Conservation (phyloP, 192 early-diverging fungal genomes). For the Mortierella claussenii region DNA sequence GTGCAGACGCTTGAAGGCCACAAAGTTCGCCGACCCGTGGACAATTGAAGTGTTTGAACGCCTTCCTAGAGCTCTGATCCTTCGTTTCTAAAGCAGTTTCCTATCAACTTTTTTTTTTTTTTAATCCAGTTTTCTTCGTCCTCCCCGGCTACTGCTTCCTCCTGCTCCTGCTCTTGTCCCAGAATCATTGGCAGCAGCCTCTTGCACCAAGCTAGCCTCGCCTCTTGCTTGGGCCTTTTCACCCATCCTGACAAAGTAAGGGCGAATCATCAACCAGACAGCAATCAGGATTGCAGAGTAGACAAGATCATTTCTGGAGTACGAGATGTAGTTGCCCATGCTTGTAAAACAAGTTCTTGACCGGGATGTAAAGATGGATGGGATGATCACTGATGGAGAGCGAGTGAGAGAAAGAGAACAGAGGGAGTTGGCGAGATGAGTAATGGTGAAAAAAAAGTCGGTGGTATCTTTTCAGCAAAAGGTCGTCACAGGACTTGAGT, state of each 20-base stretch:
- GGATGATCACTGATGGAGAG: too few relatives aligned
- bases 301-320: constrained; percentile 39
- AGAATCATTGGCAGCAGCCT: constrained; percentile 26
- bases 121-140: constrained; percentile 43
- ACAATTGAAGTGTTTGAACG: too few relatives aligned
- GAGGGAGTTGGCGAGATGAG: too few relatives aligned
- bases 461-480: too few relatives aligned
- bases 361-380: constrained; percentile 3
- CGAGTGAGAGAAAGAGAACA: too few relatives aligned
- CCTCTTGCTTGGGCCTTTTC: constrained; percentile 30
- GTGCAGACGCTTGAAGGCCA: too few relatives aligned
- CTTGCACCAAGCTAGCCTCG: constrained; percentile 11
- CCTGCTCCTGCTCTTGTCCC: not conserved
- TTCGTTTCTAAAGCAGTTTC: too few relatives aligned
- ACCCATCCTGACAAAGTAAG: constrained; percentile 44
- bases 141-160: not conserved
- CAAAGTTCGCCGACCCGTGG: too few relatives aligned
- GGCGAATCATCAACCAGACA: constrained; percentile 38
- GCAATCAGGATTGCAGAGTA: constrained; percentile 41
- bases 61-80: too few relatives aligned
- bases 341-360: not conserved
- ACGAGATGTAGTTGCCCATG: constrained; percentile 49
- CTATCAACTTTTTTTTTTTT: too few relatives aligned
- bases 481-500: too few relatives aligned
- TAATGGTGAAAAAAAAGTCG: not conserved